Evolutionary conservation across 371 early-diverging fungal genomes (phyloP), one percentile per base, ranked within the genome.

Genomic region (Actinomortierella wolfii): DNA sequence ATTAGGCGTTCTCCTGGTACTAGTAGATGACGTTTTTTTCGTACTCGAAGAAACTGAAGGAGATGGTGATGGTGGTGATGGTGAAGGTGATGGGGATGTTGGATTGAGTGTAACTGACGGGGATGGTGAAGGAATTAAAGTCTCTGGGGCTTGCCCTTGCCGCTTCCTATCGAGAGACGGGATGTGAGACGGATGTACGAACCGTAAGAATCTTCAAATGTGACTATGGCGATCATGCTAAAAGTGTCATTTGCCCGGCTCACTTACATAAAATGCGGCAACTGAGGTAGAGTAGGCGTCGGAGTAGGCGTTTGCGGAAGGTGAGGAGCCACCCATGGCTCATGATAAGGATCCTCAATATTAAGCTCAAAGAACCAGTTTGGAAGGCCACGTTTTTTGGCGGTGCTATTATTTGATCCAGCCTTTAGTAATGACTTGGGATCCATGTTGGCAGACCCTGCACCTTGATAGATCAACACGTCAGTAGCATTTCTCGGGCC

Each of bases 401-500:
- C 9, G 23, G 23, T 50, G 6, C 17, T 20, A 26, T 21, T 25
- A 11, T 28, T 34, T 34, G 34, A 34, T 34, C 34, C 34, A 6
- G 34, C 7, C 34, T 34, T 34, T 34, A 34, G 34, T 34, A 34
- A 4, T 34, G 34, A 6, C 34, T 34, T 34, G 34, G 34, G 34
- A 11, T 34, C 34, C 11, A 34, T 34, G 11, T 67, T 73, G 40
- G 57, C 74, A 13, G 74, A 73, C 23, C 74, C 74, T 7, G 74
- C 74, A 9, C 74, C 74, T 20, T 67, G 67, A 39, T 67, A 73
- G 0, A n/a, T 42, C 20, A 73, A 46, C 3, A 73, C 74, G 11
- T 49, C 42, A 1, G 64, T 73, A 7, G 74, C 46, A 29, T 73
- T 73, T 6, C 61, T 62, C 8, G 74, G 74, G n/a, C 67, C 74